phyloP scores from a whole-genome alignment of 768 basidiomycete genomes.

The Brasilioporus rufonigricans region DNA sequence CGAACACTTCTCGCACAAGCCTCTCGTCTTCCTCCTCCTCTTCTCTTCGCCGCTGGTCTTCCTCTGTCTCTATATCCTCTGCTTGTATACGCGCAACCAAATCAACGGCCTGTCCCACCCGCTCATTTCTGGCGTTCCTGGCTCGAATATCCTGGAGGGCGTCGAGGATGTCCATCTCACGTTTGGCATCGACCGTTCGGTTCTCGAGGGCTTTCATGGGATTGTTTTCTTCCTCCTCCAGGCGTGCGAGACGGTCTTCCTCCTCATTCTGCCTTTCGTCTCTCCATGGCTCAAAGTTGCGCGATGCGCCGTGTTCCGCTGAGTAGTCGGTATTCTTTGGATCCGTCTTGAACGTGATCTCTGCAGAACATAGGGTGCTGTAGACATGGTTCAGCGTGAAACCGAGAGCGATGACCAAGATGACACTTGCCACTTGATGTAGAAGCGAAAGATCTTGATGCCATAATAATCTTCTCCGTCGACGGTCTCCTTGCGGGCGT shows the following conservation, averaged over 20 bases:
- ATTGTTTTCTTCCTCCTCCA: constrained; percentile 93
- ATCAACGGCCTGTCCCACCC: constrained; percentile 73
- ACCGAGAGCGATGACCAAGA: constrained; percentile 6
- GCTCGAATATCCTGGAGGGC: constrained; percentile 91
- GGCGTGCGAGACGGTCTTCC: constrained; percentile 77
- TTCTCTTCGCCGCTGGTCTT: constrained; percentile 63
- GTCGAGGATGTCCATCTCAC: constrained; percentile 98
- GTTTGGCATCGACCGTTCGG: constrained; percentile 86
- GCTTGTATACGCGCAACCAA: constrained; percentile 57
- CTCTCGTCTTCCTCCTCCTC: constrained; percentile 93
- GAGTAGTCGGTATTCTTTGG: constrained; percentile 94
- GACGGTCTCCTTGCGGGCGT: constrained; percentile 97
- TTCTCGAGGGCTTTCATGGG: constrained; percentile 98
- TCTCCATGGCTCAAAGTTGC: constrained; percentile 98
- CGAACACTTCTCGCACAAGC: constrained; percentile 83
- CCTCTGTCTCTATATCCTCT: constrained; percentile 76
- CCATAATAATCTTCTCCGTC: constrained; percentile 97
- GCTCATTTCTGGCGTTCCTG: constrained; percentile 84
- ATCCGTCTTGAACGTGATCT: constrained; percentile 99
- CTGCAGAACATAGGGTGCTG: constrained; percentile 93
- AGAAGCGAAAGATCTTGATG: constrained; percentile 94
- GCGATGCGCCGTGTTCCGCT: constrained; percentile 94
- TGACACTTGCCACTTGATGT: constrained; percentile 76
- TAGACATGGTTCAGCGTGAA: constrained; percentile 12
- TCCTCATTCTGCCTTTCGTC: constrained; percentile 77